Evolutionary conservation across 106 monocot species (phyloP), one percentile per base, ranked within the genome.

Genomic region (Vanilla planifolia): DNA sequence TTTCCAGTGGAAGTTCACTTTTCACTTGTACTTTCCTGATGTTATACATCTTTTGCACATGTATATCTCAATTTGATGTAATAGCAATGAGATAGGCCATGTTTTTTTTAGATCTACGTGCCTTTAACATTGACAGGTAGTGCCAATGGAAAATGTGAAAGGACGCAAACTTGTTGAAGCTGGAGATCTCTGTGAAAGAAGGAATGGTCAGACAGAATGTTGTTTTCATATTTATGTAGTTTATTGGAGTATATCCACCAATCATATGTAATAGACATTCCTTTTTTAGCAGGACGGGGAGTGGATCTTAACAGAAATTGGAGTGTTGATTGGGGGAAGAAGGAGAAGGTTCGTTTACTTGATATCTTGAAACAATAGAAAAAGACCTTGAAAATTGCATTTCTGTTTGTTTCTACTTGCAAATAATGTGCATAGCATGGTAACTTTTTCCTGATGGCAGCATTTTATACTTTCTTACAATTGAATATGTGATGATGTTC

Each of bases 281-380:
- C 0, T 7, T 61, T n/a, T 42, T 73, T 33, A 58, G 37, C 79
- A 96, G 96, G 96, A 71, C 87, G 96, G 68, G 96, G 91, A 33
- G 96, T 96, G 60, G 96, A 96, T 79, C 87, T 96, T 23, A 96
- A 96, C 47, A 78, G 96, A 69, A 96, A 96, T 73, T 96, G 96
- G 96, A 82, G 87, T 62, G 91, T 96, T 3, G 96, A 96, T 55
- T 96, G 96, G 96, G 96, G 96, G 6, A 96, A 88, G 63, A 96
- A 91, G 56, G 96, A 96, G 52, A 84, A 96, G 96, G 96, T 88
- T 37, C 17, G 67, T 61, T 33, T 39, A 28, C 34, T 9, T 59
- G 6, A 11, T 55, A 6, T 40, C 11, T 32, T 57, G 57, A 35
- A 53, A 53, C 29, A 53, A 30, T 53, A 30, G 16, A 30, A 15